Base-by-base conservation (phyloP, 495 filamentous ascomycete genomes). In the Daldinia grandis region DNA sequence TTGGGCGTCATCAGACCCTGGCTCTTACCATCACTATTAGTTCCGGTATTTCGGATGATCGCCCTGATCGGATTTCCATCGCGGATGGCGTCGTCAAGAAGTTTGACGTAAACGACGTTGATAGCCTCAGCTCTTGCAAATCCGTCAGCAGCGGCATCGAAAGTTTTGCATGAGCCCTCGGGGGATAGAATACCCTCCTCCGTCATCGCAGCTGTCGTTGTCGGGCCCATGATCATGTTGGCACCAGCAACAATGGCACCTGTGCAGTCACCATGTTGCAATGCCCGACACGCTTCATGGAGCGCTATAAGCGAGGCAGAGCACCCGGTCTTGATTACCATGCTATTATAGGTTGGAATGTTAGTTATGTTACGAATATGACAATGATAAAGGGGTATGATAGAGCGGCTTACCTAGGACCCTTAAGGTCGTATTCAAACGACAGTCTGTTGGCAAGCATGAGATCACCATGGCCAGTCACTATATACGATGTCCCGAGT, bases 381-480 rank as follows among this genome's bases (percentile, higher is more conserved):
- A 40, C 15, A n/a, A 40, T 17, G 6, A 17, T n/a, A 17, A 17
- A 7, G 38, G 38, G 3, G 15, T n/a, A 40, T 40, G 3, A 15
- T 40, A 40, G 38, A 40, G 10, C 2, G 6, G 38, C 38, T 40
- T 17, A 40, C 38, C 72, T 77, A 1, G 79, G 78, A 17, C 78
- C 78, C 44, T 55, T 64, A 4, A 80, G 66, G 47, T 79, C 75
- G 30, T 74, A 72, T 40, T 80, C 76, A 40, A 76, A 81, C 9
- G 72, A 70, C 14, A 87, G 73, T 6, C 93, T 85, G 55, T 88
- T 88, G 9, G 84, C 81, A 1, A 88, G 77, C 4, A 90, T 81
- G 1, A 79, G 73, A 2, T 80, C 79, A 62, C 80, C 80, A 12
- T 27, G 15, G 17, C 74, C 72, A 21, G 66, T 67, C 27, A 73